Evolutionary conservation across 352 stramenopile species (phyloP).

Genomic region (Elongisporangium undulatum): DNA sequence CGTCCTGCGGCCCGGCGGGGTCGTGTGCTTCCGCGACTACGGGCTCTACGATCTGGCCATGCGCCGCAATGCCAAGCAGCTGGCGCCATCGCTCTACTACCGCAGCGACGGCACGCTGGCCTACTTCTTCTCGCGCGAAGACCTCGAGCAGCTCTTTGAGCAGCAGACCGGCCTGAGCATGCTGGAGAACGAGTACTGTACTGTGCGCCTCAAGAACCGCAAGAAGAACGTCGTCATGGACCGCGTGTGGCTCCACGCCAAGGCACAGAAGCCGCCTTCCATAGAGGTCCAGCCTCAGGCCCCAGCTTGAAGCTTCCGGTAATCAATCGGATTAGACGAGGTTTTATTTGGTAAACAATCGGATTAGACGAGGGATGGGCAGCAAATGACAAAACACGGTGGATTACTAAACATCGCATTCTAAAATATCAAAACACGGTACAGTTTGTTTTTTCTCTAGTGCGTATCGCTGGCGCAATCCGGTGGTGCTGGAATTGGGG

Average conservation of each 20-base stretch:
- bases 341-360: neutral
- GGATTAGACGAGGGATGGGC: neutral
- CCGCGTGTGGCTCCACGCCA: slow-evolving; percentile 77
- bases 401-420: too few relatives aligned
- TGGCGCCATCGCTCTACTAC: slow-evolving; percentile 56
- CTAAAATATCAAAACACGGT: neutral
- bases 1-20: slow-evolving; percentile 49
- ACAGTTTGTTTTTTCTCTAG: neutral
- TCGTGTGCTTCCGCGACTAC: slow-evolving; percentile 87
- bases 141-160: slow-evolving; percentile 38
- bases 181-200: slow-evolving; percentile 75
- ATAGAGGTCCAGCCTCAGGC: neutral
- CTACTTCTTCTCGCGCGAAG: slow-evolving; percentile 72
- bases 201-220: slow-evolving; percentile 66
- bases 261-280: slow-evolving; percentile 41
- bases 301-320: neutral
- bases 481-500: neutral
- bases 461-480: neutral
- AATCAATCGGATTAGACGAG: neutral
- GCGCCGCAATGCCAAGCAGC: slow-evolving; percentile 69
- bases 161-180: slow-evolving; percentile 32
- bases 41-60: slow-evolving; percentile 86
- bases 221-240: slow-evolving; percentile 72
- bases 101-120: slow-evolving; percentile 75
- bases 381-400: neutral